phyloP scores from a whole-genome alignment of 352 stramenopile species.

The Hyaloperonospora arabidopsidis region DNA sequence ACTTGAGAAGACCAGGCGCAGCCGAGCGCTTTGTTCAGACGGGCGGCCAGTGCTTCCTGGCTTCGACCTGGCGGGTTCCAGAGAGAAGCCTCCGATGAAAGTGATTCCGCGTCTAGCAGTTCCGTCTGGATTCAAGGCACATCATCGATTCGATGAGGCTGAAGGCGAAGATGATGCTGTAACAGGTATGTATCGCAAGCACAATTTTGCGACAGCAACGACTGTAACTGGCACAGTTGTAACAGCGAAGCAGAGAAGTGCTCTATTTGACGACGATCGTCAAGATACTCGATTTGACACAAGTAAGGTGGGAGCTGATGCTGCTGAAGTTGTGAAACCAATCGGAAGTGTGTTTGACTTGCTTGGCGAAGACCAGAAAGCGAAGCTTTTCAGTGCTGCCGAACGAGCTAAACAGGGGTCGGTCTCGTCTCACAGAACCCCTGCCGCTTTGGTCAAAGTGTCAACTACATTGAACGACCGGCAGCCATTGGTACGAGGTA shows the following conservation, averaged over 20 bases:
- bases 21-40: slow-evolving; percentile 42
- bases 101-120: slow-evolving; percentile 42
- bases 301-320: background rate
- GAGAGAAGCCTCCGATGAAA: slow-evolving; percentile 38
- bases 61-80: slow-evolving; percentile 38
- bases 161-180: slow-evolving; percentile 20
- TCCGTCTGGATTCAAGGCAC: slow-evolving; percentile 38
- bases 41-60: slow-evolving; percentile 46
- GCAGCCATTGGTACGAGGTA: slow-evolving; percentile 33
- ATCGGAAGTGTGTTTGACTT: slow-evolving; percentile 56
- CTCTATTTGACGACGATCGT: slow-evolving; percentile 27
- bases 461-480: slow-evolving; percentile 16
- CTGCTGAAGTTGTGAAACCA: slow-evolving; percentile 3
- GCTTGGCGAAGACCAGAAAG: slow-evolving; percentile 34
- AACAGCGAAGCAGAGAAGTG: slow-evolving; percentile 45
- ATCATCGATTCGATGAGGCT: slow-evolving; percentile 41
- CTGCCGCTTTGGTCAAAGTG: slow-evolving; percentile 3
- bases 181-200: slow-evolving; percentile 40
- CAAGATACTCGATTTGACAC: background rate
- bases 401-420: slow-evolving; percentile 27
- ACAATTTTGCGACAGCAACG: slow-evolving; percentile 47
- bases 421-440: background rate
- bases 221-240: slow-evolving; percentile 27
- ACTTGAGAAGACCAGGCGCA: slow-evolving; percentile 15
- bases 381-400: slow-evolving; percentile 37